phyloP scores from a whole-genome alignment of 768 basidiomycete species.

The Mycena sanguinolenta region DNA sequence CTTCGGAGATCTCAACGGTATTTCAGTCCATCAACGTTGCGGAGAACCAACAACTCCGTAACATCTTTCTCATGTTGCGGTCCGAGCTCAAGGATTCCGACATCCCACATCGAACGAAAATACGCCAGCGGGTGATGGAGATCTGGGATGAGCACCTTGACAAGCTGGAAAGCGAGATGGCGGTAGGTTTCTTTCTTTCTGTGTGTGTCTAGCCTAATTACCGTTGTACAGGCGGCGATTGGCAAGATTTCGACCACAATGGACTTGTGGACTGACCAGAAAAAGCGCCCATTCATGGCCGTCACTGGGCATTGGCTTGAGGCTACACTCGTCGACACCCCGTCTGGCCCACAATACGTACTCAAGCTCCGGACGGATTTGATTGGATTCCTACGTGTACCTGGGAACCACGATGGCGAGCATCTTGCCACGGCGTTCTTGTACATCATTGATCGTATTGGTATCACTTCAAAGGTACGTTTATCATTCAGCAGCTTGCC shows the following conservation, averaged over 20 bases:
- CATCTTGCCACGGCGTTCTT: slow-evolving; percentile 51
- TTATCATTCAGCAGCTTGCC: background rate
- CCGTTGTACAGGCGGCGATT: slow-evolving; percentile 41
- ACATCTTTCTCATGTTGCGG: slow-evolving; percentile 40
- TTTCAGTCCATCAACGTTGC: slow-evolving; percentile 19
- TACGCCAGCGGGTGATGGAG: too few relatives aligned
- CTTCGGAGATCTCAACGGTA: background rate
- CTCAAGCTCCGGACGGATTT: slow-evolving; percentile 46
- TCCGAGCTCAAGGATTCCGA: too few relatives aligned
- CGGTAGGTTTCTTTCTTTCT: background rate
- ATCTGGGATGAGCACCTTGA: too few relatives aligned
- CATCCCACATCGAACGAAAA: too few relatives aligned
- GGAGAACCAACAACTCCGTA: slow-evolving; percentile 34
- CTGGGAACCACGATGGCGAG: slow-evolving; percentile 52
- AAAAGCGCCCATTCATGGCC: slow-evolving; percentile 55
- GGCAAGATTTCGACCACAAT: slow-evolving; percentile 52
- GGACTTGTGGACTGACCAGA: slow-evolving; percentile 54
- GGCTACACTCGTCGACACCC: slow-evolving; percentile 30
- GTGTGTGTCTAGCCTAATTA: background rate
- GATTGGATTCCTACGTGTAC: slow-evolving; percentile 51
- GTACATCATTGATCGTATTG: slow-evolving; percentile 43
- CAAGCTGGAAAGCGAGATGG: slow-evolving; percentile 43
- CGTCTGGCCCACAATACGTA: slow-evolving; percentile 39
- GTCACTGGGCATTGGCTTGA: slow-evolving; percentile 58
- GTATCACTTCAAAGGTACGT: slow-evolving; percentile 43